Percentiles rank a stretch among this genome's conserved stretches.
Conservation (phyloP, 257 asterid genomes). For the Solanum chilense region DNA sequence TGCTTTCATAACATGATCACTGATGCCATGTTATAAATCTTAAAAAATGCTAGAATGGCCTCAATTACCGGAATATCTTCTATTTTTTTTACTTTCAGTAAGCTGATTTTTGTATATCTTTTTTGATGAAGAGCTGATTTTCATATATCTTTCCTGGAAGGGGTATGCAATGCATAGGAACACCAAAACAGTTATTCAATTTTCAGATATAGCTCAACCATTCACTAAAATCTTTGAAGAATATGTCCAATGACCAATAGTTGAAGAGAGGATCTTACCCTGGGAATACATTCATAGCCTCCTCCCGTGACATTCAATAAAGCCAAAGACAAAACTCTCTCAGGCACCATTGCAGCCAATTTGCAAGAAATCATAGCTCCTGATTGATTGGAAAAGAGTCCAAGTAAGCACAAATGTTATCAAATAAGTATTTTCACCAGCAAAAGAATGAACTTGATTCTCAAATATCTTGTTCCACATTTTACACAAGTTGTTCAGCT, state of each 20-base stretch:
- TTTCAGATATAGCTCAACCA: neutral
- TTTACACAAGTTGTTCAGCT: neutral
- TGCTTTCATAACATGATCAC: neutral
- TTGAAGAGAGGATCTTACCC: conserved; percentile 24
- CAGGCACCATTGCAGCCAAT: conserved; percentile 83
- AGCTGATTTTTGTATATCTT: neutral
- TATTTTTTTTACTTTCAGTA: neutral
- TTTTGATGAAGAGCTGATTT: too few species aligned
- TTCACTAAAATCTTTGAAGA: neutral
- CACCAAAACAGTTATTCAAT: neutral
- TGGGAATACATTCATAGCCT: conserved; percentile 92
- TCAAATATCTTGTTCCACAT: neutral
- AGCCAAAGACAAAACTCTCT: conserved; percentile 72
- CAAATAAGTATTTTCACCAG: neutral
- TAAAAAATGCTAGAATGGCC: neutral
- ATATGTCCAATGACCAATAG: neutral
- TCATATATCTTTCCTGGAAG: neutral
- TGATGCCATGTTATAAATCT: neutral
- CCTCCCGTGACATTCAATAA: conserved; percentile 96
- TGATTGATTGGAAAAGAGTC: conserved; percentile 15
- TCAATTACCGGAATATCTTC: neutral
- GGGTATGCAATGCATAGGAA: neutral
- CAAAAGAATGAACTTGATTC: neutral
- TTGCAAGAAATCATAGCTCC: conserved; percentile 97
- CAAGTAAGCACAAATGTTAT: neutral